Conservation (phyloP, 768 basidiomycete genomes). For the Tulasnella calospora region DNA sequence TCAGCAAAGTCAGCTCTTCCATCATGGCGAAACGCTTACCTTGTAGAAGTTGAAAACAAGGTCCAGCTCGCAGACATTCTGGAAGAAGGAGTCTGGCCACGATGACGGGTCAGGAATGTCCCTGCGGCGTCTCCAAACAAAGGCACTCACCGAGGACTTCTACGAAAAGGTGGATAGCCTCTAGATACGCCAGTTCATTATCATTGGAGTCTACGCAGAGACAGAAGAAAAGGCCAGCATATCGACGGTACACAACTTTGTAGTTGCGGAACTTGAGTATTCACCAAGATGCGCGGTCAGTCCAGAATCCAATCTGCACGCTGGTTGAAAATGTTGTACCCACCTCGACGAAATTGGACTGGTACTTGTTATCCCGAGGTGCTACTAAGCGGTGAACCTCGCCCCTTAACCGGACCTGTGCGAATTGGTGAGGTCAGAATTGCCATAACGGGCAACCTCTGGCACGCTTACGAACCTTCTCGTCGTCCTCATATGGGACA, state of each 20-base stretch:
- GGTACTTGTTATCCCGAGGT: conserved; percentile 96
- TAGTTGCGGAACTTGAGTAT: conserved; percentile 82
- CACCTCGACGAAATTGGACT: conserved; percentile 98
- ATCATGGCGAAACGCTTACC: conserved; percentile 40
- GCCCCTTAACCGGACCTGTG: conserved; percentile 83
- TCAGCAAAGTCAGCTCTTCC: neutral
- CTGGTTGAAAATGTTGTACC: neutral
- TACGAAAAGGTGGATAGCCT: conserved; percentile 97
- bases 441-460: neutral
- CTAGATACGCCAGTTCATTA: conserved; percentile 94
- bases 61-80: conserved; percentile 97
- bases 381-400: conserved; percentile 96
- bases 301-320: conserved; percentile 18
- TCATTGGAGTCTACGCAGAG: conserved; percentile 97
- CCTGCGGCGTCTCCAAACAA: neutral
- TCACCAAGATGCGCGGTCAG: neutral
- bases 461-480: conserved; percentile 61
- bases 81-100: conserved; percentile 85
- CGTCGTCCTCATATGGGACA: conserved; percentile 97
- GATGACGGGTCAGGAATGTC: conserved; percentile 15
- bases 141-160: conserved; percentile 79
- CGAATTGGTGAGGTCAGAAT: neutral
- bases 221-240: conserved; percentile 97
- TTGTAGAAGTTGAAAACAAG: conserved; percentile 99
- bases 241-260: conserved; percentile 95